These are phyloP conservation scores for Sordaria brevicollis DNA, from an alignment of 495 filamentous ascomycete genomes.

Conservation along the genomic window DNA sequence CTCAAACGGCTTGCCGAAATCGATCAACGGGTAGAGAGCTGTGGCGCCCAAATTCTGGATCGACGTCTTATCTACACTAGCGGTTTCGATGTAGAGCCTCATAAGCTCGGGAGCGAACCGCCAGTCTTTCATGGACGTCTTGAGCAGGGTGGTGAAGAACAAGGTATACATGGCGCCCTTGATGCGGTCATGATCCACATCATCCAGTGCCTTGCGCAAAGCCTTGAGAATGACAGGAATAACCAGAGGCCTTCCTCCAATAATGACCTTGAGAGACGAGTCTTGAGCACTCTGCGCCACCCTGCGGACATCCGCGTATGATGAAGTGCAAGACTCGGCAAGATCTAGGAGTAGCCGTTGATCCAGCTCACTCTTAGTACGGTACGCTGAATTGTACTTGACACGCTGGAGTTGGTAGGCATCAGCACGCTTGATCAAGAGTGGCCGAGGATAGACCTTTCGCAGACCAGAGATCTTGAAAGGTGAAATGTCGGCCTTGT, in stretches of 20 bases:
- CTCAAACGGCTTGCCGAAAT: conserved; percentile 78
- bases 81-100: conserved; percentile 78
- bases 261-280: conserved; percentile 84
- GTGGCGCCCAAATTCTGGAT: conserved; percentile 81
- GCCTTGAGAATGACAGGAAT: conserved; percentile 77
- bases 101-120: conserved; percentile 80
- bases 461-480: conserved; percentile 91
- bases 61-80: conserved; percentile 81
- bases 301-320: conserved; percentile 89
- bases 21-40: conserved; percentile 76
- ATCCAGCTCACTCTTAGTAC: conserved; percentile 75
- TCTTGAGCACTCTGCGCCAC: conserved; percentile 88
- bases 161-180: conserved; percentile 90
- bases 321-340: conserved; percentile 81
- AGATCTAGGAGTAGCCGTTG: conserved; percentile 76
- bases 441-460: conserved; percentile 83
- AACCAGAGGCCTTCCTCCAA: conserved; percentile 74
- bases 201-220: conserved; percentile 70
- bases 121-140: conserved; percentile 82
- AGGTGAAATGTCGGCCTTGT: conserved; percentile 72
- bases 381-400: conserved; percentile 80
- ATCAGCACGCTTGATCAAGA: conserved; percentile 80
- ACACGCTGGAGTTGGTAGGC: conserved; percentile 91
- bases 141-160: conserved; percentile 79
- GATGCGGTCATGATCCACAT: conserved; percentile 76